Base-by-base conservation (phyloP, 768 basidiomycete species). In the Termitomyces sp. region DNA sequence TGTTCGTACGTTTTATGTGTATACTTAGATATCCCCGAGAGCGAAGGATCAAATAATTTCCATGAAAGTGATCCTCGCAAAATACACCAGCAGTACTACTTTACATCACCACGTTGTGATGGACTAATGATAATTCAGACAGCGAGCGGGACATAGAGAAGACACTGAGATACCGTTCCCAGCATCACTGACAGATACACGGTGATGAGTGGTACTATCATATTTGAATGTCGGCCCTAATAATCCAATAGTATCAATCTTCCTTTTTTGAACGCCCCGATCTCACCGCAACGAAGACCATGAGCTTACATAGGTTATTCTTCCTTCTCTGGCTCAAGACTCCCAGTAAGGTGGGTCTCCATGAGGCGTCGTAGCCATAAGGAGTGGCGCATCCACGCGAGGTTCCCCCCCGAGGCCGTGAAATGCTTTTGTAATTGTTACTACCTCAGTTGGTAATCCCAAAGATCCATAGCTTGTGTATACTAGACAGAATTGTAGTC, bases 361-460 rank as follows among this genome's bases (percentile, higher is more conserved):
- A 50, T 21, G 37, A 53, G 46, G 53, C 27, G 27, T 47, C 19
- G 34, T 43, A 42, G 25, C 50, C 57, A 53, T 49, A 51, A 54
- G 51, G 58, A 56, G 61, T 59, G 61, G 61, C 61, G 61, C 55
- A 49, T 38, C 19, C 17, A 29, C 35, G 37, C 44, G 23, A 44
- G 27, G 11, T 17, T 38, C 12, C 3, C 17, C 16, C 2, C 21
- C 53, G 37, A 41, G 19, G 52, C 42, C n/a, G 21, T 25, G 10
- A 10, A 40, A 21, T 14, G 27, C 21, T 37, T 44, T 29, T 49
- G n/a, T 38, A 44, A 43, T 34, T 21, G 14, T 19, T 25, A 11
- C 23, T 38, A 29, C 34, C 34, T 11, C 23, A 49, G 31, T 34
- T 8, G 32, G 47, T 2, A 23, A 37, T 35, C 4, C 25, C 37